phyloP scores from a whole-genome alignment of 176 grass and related monocot species.

The Phoenix dactylifera region DNA sequence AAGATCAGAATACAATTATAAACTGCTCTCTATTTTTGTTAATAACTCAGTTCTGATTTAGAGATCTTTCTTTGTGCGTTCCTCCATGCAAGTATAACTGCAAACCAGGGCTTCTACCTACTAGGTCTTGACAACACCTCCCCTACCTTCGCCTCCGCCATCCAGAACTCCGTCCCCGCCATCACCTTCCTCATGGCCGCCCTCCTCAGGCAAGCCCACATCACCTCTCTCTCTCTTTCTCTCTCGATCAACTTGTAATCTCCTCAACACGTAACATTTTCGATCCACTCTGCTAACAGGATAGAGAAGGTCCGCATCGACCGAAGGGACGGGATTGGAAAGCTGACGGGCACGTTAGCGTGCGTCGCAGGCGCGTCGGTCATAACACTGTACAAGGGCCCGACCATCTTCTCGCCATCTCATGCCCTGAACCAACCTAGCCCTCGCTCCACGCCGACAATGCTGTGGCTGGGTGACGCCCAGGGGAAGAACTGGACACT shows the following conservation, averaged over 20 bases:
- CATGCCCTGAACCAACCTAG: background rate
- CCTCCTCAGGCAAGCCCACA: slow-evolving; percentile 31
- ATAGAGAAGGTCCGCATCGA: slow-evolving; percentile 81
- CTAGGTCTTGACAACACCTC: slow-evolving; percentile 89
- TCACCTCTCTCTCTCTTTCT: background rate
- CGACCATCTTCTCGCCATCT: slow-evolving; percentile 50
- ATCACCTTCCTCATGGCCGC: slow-evolving; percentile 99
- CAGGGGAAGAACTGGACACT: slow-evolving; percentile 82
- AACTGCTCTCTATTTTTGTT: too few relatives aligned
- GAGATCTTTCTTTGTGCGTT: background rate
- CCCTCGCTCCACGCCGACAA: background rate
- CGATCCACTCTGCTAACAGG: slow-evolving; percentile 5
- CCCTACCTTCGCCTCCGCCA: slow-evolving; percentile 88
- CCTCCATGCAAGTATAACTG: slow-evolving; percentile 45
- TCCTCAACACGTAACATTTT: too few relatives aligned
- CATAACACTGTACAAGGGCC: slow-evolving; percentile 93
- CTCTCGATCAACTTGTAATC: too few relatives aligned
- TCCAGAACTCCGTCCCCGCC: slow-evolving; percentile 95
- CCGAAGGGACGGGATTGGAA: slow-evolving; percentile 73
- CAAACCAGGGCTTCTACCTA: slow-evolving; percentile 96
- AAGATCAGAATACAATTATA: background rate
- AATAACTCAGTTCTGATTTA: too few relatives aligned
- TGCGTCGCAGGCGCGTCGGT: slow-evolving; percentile 83
- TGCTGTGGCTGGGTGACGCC: slow-evolving; percentile 20
- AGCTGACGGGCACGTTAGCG: slow-evolving; percentile 58